Conservation (phyloP, 768 basidiomycete genomes). For the Galerina marginata region DNA sequence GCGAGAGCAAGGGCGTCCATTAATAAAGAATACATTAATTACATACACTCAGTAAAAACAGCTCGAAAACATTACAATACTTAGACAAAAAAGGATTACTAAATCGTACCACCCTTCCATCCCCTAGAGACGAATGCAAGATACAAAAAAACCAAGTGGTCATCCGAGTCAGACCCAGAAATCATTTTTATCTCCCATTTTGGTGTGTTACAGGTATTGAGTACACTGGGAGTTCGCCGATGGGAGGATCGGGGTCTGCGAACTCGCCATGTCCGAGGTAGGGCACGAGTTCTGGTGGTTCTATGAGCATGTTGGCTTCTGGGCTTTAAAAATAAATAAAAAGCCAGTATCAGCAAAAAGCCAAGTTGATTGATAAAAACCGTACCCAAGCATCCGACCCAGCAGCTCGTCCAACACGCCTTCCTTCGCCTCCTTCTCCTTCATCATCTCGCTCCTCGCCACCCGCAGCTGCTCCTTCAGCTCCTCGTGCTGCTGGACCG, state of each 20-base stretch:
- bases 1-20: no score
- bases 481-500: slow-evolving; percentile 67
- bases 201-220: background rate
- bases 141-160: no score
- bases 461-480: slow-evolving; percentile 69
- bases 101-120: no score
- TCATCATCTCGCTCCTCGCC: slow-evolving; percentile 54
- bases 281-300: background rate
- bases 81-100: no score
- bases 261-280: background rate
- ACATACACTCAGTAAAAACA: no score
- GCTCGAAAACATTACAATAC: no score
- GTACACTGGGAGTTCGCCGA: background rate
- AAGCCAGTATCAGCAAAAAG: background rate
- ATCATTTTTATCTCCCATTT: slow-evolving; percentile 1
- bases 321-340: background rate
- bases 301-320: background rate
- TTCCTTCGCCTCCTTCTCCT: slow-evolving; percentile 66
- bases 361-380: slow-evolving; percentile 3
- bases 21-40: no score
- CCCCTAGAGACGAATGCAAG: no score
- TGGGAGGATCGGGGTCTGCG: background rate
- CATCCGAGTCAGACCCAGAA: no score
- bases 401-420: slow-evolving; percentile 55
- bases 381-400: slow-evolving; percentile 33